Conservation (phyloP, 2,329 filamentous ascomycete genomes). For the Madurella mycetomatis region DNA sequence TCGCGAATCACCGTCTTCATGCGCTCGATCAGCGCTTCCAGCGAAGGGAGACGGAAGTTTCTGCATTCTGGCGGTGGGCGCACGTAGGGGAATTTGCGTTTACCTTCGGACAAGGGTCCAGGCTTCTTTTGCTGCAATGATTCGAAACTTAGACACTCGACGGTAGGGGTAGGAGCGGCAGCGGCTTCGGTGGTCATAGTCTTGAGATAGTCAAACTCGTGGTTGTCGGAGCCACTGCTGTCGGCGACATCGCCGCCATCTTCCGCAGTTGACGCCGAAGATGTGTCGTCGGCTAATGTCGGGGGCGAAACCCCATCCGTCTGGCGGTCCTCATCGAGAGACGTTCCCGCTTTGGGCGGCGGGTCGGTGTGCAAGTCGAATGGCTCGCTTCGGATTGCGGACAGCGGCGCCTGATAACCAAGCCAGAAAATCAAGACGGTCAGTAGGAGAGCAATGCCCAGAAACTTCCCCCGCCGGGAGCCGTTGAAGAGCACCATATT, state of each 20-base stretch:
- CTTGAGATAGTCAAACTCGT: background rate
- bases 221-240: background rate
- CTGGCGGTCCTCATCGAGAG: background rate
- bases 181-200: background rate
- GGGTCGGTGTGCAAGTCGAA: conserved; percentile 10
- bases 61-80: conserved; percentile 64
- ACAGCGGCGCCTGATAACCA: conserved; percentile 16
- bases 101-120: conserved; percentile 28
- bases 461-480: conserved; percentile 18
- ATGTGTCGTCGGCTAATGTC: background rate
- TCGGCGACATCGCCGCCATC: background rate
- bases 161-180: background rate
- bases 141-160: conserved; percentile 25
- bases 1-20: conserved; percentile 40
- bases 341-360: background rate
- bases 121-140: conserved; percentile 24
- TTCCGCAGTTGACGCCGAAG: background rate
- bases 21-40: conserved; percentile 60
- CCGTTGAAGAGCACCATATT: conserved; percentile 20
- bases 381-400: conserved; percentile 1
- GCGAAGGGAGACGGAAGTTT: conserved; percentile 63
- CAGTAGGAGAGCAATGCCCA: conserved; percentile 18
- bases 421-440: conserved; percentile 20
- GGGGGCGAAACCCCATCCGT: background rate
- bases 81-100: conserved; percentile 30